A percentile compares a stretch with the other conserved stretches of the same genome.
Evolutionary conservation across 306 rosid species (phyloP).

Genomic region (Corylus avellana): DNA sequence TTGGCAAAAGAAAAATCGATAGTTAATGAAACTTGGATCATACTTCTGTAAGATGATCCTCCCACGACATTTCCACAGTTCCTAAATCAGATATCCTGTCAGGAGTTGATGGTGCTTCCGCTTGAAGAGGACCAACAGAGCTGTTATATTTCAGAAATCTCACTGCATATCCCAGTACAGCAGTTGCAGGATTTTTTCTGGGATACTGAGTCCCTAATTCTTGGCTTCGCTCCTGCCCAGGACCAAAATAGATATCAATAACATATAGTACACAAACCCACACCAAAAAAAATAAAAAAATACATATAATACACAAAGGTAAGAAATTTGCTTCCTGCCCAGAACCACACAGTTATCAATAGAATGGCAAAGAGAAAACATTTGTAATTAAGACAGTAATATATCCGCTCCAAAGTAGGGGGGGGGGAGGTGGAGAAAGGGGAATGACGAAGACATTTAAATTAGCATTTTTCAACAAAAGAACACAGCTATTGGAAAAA

Average conservation of each 20-base stretch:
- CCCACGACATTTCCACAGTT: constrained; percentile 70
- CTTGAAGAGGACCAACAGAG: constrained; percentile 52
- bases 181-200: constrained; percentile 30
- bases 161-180: constrained; percentile 71
- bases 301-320: constrained; percentile 10
- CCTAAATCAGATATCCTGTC: constrained; percentile 72
- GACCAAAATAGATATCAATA: constrained; percentile 35
- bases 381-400: neutral
- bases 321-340: neutral
- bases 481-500: constrained; percentile 18
- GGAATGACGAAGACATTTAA: constrained; percentile 11
- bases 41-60: constrained; percentile 85
- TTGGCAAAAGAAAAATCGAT: neutral
- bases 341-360: neutral
- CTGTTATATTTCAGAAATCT: constrained; percentile 69
- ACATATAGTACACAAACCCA: constrained; percentile 9
- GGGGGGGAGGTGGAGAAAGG: no score
- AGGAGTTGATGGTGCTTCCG: constrained; percentile 79
- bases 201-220: constrained; percentile 44
- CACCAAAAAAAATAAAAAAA: no score
- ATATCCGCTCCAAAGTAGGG: constrained; percentile 2
- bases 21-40: constrained; percentile 28
- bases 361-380: neutral
- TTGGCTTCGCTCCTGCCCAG: constrained; percentile 63
- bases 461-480: constrained; percentile 15